Evolutionary conservation across 1,284 basidiomycete species (phyloP), one percentile per base, ranked within the genome.

Genomic region (Cryptococcus floricola): DNA sequence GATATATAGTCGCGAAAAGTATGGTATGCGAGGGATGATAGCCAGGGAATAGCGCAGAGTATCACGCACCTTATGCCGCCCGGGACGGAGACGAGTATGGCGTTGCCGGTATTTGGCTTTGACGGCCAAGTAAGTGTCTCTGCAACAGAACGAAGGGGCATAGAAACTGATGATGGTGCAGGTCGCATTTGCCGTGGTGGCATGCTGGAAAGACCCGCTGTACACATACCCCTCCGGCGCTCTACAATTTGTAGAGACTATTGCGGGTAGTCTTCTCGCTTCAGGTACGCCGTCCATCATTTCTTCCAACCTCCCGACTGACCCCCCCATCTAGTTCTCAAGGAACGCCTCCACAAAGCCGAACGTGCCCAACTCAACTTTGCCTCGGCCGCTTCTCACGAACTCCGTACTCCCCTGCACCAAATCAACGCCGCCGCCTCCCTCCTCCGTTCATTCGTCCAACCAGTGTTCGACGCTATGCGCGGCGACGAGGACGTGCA

Each of bases 351-450:
- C 9, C 60, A 73, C 27, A 55, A 55, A 16, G 60, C 74, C 19
- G 75, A 75, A 48, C 59, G 71, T 46, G 68, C 69, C 28, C 74
- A 77, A 55, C 68, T 74, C 34, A 68, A 68, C 1, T 77, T 75
- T 52, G 67, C 65, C 12, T 73, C 73, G 43, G 63, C 75, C 1
- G 74, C 75, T 28, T 71, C 71, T 6, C 75, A 77, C 58, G 74
- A 77, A 53, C 61, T 77, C n/a, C 65, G 75, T 2, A 77, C 75
- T 2, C 75, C 75, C 0, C 53, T 75, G 14, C 75, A 77, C 59
- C 75, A 77, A 55, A 74, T 77, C 48, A 63, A 74, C 10, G 73
- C 74, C 16, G 71, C 75, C 46, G 73, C 75, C 8, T 68, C 70
- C 56, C 57, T 77, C 0, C 62, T 77, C 2, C 70, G 73, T 23